These are phyloP conservation scores for Penicillium mononematosum DNA, from an alignment of 495 filamentous ascomycete species.

Conservation along the genomic window DNA sequence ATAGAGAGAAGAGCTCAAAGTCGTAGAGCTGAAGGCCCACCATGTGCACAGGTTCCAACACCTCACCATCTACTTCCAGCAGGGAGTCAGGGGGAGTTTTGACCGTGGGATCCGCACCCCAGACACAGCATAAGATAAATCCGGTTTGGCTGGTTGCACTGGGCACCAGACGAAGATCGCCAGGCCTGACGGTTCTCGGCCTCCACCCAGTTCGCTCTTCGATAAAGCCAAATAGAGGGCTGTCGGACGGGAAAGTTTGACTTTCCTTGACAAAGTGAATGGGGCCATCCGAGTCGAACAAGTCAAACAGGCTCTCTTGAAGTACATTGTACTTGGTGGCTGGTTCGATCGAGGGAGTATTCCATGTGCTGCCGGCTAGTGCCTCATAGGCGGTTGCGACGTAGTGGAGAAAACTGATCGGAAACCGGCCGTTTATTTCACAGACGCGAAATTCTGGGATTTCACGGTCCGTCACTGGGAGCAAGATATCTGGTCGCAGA, in stretches of 20 bases:
- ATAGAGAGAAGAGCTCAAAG: slow-evolving; percentile 29
- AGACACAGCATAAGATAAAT: background rate
- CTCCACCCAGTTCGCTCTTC: background rate
- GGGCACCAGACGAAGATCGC: background rate
- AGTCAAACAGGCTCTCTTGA: background rate
- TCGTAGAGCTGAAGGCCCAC: slow-evolving; percentile 37
- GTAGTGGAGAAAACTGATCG: slow-evolving; percentile 4
- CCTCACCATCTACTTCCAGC: slow-evolving; percentile 13
- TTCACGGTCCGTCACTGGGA: slow-evolving; percentile 12
- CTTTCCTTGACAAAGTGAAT: background rate
- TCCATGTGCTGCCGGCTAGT: slow-evolving; percentile 2
- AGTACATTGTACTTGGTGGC: background rate
- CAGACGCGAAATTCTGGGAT: slow-evolving; percentile 27
- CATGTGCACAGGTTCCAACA: slow-evolving; percentile 31
- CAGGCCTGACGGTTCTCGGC: background rate
- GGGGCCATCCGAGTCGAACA: background rate
- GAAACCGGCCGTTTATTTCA: slow-evolving; percentile 43
- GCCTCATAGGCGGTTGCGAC: slow-evolving; percentile 1
- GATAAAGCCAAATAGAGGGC: background rate
- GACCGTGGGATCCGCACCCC: background rate
- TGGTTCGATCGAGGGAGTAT: background rate
- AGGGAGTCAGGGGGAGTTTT: background rate
- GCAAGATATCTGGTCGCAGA: slow-evolving; percentile 38
- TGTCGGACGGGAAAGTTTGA: background rate
- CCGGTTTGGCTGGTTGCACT: background rate